A percentile compares a stretch with the other conserved stretches of the same genome.
phyloP scores from a whole-genome alignment of 2,329 filamentous ascomycete genomes.

The Colletotrichum simmondsii region DNA sequence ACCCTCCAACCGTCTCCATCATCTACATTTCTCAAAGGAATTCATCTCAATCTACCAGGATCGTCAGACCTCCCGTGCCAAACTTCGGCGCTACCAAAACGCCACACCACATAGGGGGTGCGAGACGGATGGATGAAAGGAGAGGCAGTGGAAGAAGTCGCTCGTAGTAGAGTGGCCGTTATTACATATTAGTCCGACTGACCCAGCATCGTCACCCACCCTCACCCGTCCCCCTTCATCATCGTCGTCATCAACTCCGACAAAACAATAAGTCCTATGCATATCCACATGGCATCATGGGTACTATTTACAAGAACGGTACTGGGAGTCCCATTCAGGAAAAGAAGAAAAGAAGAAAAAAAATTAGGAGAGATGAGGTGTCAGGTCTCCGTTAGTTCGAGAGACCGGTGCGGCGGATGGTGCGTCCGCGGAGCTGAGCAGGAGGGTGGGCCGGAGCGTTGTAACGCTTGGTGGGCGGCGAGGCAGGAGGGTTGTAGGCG shows the following conservation, averaged over 20 bases:
- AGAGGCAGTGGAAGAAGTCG: background rate
- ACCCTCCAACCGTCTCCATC: background rate
- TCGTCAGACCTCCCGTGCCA: background rate
- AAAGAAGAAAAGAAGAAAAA: background rate
- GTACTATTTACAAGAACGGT: conserved; percentile 30
- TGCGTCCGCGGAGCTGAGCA: conserved; percentile 21
- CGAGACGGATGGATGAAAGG: background rate
- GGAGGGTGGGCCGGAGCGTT: background rate
- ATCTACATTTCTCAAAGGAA: background rate
- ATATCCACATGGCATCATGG: conserved; percentile 27
- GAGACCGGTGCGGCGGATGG: background rate
- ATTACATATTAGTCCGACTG: conserved; percentile 16
- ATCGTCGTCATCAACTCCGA: background rate
- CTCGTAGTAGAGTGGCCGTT: background rate
- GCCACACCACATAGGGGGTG: background rate
- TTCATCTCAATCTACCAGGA: background rate
- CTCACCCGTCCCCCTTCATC: background rate
- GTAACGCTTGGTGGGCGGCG: background rate
- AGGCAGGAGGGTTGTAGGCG: conserved; percentile 4
- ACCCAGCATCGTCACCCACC: background rate
- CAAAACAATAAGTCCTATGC: background rate
- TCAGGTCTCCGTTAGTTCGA: background rate
- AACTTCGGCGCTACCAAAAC: background rate
- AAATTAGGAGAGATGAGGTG: background rate
- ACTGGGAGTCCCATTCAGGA: background rate